A percentile compares a stretch with the other conserved stretches of the same genome.
Evolutionary conservation across 768 basidiomycete species (phyloP).

Genomic region (Rhizopogon vinicolor): DNA sequence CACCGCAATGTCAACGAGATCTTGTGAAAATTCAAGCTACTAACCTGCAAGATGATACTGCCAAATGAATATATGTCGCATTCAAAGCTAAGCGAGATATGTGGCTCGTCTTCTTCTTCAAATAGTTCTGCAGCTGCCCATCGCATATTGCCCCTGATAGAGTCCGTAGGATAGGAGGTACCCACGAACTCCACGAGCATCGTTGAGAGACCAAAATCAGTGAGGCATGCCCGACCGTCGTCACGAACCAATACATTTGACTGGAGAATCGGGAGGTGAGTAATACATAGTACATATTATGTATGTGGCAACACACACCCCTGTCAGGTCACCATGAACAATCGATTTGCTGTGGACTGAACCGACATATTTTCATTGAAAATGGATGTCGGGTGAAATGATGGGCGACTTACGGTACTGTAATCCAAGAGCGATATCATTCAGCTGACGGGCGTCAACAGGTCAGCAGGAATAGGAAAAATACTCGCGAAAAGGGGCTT

Average conservation of each 20-base stretch:
- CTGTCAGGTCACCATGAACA: too few species aligned
- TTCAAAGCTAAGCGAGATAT: slow-evolving; percentile 9
- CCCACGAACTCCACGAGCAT: slow-evolving; percentile 30
- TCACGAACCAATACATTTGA: slow-evolving; percentile 29
- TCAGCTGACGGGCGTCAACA: too few species aligned
- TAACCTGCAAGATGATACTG: slow-evolving; percentile 4
- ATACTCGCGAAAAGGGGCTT: too few species aligned
- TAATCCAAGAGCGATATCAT: too few species aligned
- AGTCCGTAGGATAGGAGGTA: slow-evolving; percentile 25
- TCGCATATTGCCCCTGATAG: slow-evolving; percentile 25
- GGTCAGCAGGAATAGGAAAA: too few species aligned
- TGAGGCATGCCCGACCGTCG: slow-evolving; percentile 16
- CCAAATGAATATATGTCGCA: slow-evolving; percentile 43
- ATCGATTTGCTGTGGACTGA: too few species aligned
- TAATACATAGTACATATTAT: too few species aligned
- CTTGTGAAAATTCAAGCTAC: background rate
- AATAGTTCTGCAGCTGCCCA: slow-evolving; percentile 37
- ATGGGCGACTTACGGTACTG: too few species aligned
- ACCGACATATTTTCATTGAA: too few species aligned
- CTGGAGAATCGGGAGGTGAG: background rate
- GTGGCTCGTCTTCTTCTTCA: background rate
- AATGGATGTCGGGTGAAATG: too few species aligned
- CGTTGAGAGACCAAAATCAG: slow-evolving; percentile 34
- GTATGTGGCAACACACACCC: too few species aligned
- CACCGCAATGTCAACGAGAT: background rate